Base-by-base conservation (phyloP, 169 alveolate species). In the Eimeria falciformis region DNA sequence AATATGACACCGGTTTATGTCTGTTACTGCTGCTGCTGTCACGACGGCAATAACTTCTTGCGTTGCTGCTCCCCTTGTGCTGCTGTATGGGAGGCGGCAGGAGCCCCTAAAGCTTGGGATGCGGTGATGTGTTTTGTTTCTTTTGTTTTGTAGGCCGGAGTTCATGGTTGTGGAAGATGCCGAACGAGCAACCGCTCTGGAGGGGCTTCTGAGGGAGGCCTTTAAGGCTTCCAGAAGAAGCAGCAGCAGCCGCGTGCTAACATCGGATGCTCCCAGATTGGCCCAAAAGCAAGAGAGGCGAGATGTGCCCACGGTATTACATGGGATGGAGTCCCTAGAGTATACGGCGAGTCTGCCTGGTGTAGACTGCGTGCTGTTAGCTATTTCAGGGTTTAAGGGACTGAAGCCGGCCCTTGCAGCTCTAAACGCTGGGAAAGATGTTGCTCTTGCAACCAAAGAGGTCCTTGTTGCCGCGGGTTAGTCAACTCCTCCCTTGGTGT, bases 161-260 rank as follows among this genome's bases (percentile, higher is more conserved):
- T n/a, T 68, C 14, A 68, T 68, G 3, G 79, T 68, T 11, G 79
- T 68, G 33, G 79, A 68, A 43, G 37, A 23, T 11, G 79, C 79
- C 40, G 79, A 68, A 43, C 33, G 79, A 11, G 79, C 79, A 18
- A 14, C 21, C n/a, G 45, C 37, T 3, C 12, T 68, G 3, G 45
- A 33, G 18, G 79, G 12, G 46, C 23, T 68, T 33, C 37, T 68
- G 37, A 68, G 37, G 18, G 79, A 68, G 3, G 79, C 79, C 6
- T 68, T 11, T 43, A 68, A 33, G 17, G 79, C 17, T 33, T 12
- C 9, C 17, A 4, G 45, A 4, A 68, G 47, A 23, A 68, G 79
- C 79, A 68, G 79, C 79, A 27, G 47, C 47, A 68, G 45, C 47
- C 23, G 79, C 45, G 45, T 5, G 37, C 46, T 33, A 68, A 29